Conservation (phyloP, 208 protist genomes). For the Wallacemonas sp. region DNA sequence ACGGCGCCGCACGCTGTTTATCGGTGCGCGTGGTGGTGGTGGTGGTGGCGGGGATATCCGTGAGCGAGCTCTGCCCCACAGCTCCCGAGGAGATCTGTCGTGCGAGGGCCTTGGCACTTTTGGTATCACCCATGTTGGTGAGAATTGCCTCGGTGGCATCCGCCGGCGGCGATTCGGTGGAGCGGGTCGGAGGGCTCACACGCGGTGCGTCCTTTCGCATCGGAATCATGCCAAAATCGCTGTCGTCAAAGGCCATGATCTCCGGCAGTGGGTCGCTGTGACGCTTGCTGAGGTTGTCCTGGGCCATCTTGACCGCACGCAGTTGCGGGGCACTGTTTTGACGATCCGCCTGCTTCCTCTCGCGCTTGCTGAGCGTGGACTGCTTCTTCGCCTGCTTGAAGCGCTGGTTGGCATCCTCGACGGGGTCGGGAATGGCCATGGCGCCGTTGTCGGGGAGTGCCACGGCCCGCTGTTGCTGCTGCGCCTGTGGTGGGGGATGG, state of each 20-base stretch:
- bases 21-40: not conserved
- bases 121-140: not conserved
- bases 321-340: not conserved
- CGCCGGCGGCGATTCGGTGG: not conserved
- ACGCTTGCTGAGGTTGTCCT: not conserved
- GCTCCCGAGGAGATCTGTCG: not conserved
- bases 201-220: not conserved
- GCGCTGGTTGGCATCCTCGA: slow-evolving; percentile 11
- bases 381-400: slow-evolving; percentile 15
- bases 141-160: not conserved
- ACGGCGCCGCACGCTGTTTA: not conserved
- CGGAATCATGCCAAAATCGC: not conserved
- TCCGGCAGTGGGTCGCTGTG: slow-evolving; percentile 14
- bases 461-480: not conserved
- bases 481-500: not conserved
- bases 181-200: not conserved
- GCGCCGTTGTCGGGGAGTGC: slow-evolving; percentile 1
- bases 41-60: not conserved
- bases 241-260: slow-evolving; percentile 8
- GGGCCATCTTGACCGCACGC: not conserved
- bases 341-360: not conserved
- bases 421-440: not conserved
- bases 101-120: not conserved
- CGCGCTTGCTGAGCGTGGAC: not conserved
- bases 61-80: not conserved